phyloP scores from a whole-genome alignment of 1,139 yeast species.

The Taphrina pruni region DNA sequence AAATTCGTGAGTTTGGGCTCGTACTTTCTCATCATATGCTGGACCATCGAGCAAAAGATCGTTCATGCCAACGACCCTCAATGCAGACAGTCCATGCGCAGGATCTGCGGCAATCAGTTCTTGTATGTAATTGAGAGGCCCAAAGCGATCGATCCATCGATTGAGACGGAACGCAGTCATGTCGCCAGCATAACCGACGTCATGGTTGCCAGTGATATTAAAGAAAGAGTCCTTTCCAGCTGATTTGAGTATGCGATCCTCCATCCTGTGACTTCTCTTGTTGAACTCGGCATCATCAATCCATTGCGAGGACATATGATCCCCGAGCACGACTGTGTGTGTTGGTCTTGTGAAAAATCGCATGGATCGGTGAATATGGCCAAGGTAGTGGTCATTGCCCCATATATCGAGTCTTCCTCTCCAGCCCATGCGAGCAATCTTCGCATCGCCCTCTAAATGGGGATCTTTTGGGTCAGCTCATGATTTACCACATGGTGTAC shows the following conservation, averaged over 20 bases:
- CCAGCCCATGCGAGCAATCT: conserved; percentile 37
- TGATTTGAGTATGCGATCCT: conserved; percentile 66
- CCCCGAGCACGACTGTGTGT: conserved; percentile 84
- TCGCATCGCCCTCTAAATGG: conserved; percentile 35
- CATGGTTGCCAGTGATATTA: conserved; percentile 86
- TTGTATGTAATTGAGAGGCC: conserved; percentile 64
- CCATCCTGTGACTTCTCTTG: conserved; percentile 72
- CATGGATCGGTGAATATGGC: conserved; percentile 37
- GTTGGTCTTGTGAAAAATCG: conserved; percentile 58
- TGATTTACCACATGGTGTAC: background rate
- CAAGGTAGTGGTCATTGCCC: conserved; percentile 41
- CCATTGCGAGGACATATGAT: conserved; percentile 95
- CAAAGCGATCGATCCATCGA: conserved; percentile 73
- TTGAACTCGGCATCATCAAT: conserved; percentile 83
- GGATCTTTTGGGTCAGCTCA: conserved; percentile 4
- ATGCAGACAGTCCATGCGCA: conserved; percentile 51
- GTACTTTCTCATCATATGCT: conserved; percentile 60
- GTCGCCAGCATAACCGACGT: conserved; percentile 94
- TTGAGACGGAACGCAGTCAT: conserved; percentile 90
- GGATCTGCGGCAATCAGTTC: background rate
- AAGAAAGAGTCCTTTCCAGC: conserved; percentile 7
- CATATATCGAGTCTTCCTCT: conserved; percentile 38
- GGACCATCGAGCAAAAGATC: conserved; percentile 90
- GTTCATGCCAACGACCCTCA: conserved; percentile 86
- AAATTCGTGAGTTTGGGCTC: conserved; percentile 33